These are phyloP conservation scores for Vitis rotundifolia DNA, from an alignment of 164 flowering plant genomes.

Conservation along the genomic window DNA sequence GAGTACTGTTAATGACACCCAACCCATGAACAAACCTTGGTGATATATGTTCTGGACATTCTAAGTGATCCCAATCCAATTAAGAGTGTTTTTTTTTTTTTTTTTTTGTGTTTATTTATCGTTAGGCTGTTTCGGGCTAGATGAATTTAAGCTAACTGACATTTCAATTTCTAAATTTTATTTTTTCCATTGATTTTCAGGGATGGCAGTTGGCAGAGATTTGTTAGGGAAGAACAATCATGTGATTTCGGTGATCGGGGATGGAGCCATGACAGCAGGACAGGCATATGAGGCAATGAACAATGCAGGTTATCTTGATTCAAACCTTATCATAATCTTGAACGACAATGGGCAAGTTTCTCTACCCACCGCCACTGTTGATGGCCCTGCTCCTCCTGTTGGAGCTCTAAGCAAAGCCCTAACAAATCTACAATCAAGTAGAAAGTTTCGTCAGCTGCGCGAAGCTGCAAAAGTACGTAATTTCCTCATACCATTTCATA, in stretches of 20 bases:
- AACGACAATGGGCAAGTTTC: conserved; percentile 51
- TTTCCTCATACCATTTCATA: not conserved
- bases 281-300: conserved; percentile 49
- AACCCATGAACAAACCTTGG: no score
- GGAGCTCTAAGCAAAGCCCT: conserved; percentile 48
- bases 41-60: no score
- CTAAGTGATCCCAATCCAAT: no score
- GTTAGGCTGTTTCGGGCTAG: no score
- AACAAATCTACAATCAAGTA: conserved; percentile 33
- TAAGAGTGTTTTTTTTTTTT: no score
- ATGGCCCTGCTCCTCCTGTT: conserved; percentile 55
- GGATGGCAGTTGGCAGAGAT: conserved; percentile 61
- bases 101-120: no score
- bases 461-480: conserved; percentile 40
- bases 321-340: conserved; percentile 42
- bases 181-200: conserved; percentile 17
- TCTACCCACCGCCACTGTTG: conserved; percentile 51
- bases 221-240: conserved; percentile 42
- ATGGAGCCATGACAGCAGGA: conserved; percentile 61
- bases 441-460: conserved; percentile 35
- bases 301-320: conserved; percentile 51
- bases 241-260: conserved; percentile 50
- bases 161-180: not conserved
- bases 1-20: no score
- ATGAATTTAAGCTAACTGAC: no score